phyloP scores from a whole-genome alignment of 208 protist genomes.

The Leishmania major region DNA sequence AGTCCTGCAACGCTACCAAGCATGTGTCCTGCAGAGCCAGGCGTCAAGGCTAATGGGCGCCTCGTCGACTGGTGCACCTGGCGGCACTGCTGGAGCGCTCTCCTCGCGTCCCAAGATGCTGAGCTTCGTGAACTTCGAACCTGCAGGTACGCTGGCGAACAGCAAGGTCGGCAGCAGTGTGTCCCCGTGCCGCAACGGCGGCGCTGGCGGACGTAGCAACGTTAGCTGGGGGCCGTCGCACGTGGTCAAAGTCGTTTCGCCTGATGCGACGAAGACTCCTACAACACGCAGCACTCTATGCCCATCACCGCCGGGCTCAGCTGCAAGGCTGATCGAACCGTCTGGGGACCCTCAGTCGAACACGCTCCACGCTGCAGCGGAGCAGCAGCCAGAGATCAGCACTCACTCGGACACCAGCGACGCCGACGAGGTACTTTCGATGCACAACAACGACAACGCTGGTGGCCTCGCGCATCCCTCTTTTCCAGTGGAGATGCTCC shows the following conservation, averaged over 20 bases:
- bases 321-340: too few relatives aligned
- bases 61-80: background rate
- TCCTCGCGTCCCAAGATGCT: background rate
- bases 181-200: background rate
- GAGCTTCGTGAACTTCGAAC: conserved; percentile 8
- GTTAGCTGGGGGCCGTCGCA: conserved; percentile 16
- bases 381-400: background rate
- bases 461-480: background rate
- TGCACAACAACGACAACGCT: background rate
- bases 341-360: background rate
- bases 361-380: background rate
- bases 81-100: background rate
- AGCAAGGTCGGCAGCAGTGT: background rate
- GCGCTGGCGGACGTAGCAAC: conserved; percentile 8
- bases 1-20: conserved; percentile 44
- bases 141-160: background rate
- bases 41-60: background rate
- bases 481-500: background rate
- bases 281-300: background rate
- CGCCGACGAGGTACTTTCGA: background rate
- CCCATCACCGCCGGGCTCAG: background rate
- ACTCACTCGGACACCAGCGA: background rate
- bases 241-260: background rate
- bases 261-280: background rate
- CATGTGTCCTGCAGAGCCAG: conserved; percentile 21